A percentile compares a stretch with the other conserved stretches of the same genome.
These are phyloP conservation scores for Vigna mungo DNA, from an alignment of 306 rosid species.

Conservation along the genomic window DNA sequence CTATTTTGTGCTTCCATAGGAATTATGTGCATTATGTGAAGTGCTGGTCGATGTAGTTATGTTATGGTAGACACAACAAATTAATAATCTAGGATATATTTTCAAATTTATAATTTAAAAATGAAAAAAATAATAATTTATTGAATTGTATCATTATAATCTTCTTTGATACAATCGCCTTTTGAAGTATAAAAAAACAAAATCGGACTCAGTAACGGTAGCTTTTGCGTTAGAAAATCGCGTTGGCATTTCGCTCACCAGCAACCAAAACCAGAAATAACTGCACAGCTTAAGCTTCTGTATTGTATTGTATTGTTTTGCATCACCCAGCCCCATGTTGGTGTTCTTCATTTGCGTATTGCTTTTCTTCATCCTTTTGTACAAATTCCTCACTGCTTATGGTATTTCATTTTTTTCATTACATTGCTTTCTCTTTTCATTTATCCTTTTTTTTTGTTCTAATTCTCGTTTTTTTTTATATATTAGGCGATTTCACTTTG, in stretches of 20 bases:
- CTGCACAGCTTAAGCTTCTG: not conserved
- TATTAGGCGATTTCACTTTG: constrained; percentile 82
- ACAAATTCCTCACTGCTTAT: constrained; percentile 70
- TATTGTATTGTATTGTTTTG: not conserved
- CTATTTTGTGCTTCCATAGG: too few species aligned
- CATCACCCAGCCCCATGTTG: constrained; percentile 2
- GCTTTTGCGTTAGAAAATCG: not conserved
- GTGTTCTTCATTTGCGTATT: constrained; percentile 39
- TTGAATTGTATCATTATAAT: not conserved
- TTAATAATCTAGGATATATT: too few species aligned
- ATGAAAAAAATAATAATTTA: too few species aligned
- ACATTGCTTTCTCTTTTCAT: not conserved
- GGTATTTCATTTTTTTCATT: constrained; percentile 46
- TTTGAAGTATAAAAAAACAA: not conserved
- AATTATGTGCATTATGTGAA: too few species aligned
- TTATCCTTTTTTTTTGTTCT: not conserved
- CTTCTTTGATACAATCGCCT: not conserved
- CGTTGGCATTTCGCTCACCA: not conserved
- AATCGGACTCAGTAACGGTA: not conserved
- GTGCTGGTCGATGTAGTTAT: too few species aligned
- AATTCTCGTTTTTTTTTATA: constrained; percentile 1
- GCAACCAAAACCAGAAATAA: not conserved
- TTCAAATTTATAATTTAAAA: too few species aligned
- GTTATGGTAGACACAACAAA: too few species aligned
- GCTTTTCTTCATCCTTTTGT: constrained; percentile 46